A percentile compares a stretch with the other conserved stretches of the same genome.
Conservation (phyloP, 2,329 filamentous ascomycete species). For the Colletotrichum salicis region DNA sequence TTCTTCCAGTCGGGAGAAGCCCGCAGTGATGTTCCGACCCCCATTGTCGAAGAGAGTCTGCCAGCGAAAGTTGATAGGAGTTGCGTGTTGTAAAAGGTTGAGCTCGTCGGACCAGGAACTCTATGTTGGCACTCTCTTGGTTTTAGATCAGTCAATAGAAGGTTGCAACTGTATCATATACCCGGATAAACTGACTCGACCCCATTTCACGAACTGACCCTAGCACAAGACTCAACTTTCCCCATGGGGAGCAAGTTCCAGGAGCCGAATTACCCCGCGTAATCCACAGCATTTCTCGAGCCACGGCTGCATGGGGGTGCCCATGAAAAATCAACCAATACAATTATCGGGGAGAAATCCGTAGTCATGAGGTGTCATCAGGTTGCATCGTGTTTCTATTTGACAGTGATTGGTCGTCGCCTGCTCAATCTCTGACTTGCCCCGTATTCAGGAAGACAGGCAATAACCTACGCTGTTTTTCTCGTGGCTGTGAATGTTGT, state of each 20-base stretch:
- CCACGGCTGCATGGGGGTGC: background rate
- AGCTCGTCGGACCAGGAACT: background rate
- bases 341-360: conserved; percentile 19
- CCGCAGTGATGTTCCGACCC: conserved; percentile 51
- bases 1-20: conserved; percentile 48
- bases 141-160: background rate
- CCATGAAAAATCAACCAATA: conserved; percentile 1
- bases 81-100: background rate
- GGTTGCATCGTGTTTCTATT: background rate
- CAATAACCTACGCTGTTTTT: background rate
- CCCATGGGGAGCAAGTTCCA: conserved; percentile 10
- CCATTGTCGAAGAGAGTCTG: conserved; percentile 41
- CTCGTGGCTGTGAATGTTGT: background rate
- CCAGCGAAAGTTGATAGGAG: background rate
- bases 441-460: background rate
- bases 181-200: conserved; percentile 8
- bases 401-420: background rate
- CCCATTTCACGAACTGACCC: background rate
- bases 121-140: background rate
- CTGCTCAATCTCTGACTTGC: background rate
- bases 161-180: conserved; percentile 25
- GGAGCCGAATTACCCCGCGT: conserved; percentile 33
- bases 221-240: background rate
- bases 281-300: conserved; percentile 21
- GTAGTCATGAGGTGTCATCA: background rate